Base-by-base conservation (phyloP, 1,284 basidiomycete species). In the Cerioporus squamosus region DNA sequence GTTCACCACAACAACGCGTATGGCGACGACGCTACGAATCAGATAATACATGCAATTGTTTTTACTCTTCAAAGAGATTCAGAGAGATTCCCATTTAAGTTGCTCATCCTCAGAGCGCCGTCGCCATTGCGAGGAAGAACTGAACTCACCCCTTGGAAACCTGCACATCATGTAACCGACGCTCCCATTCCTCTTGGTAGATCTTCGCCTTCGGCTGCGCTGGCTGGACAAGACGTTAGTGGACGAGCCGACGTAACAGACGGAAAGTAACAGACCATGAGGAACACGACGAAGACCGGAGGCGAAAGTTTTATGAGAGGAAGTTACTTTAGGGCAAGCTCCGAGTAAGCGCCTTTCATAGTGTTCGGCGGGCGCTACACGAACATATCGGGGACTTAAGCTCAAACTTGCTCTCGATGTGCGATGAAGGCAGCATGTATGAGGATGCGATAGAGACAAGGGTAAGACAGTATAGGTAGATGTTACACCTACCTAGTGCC, bases 21-120 rank as follows among this genome's bases (percentile, higher is more conserved):
- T 47, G 49, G 49, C 44, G 55, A 44, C 53, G 57, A 26, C 50
- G 59, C 26, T 57, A 55, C 58, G 44, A 39, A 43, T 91, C 90
- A 91, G 90, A 86, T 89, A 91, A 89, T 88, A 87, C 83, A 91
- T 91, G 87, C 85, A 88, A 36, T 40, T 70, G 71, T 74, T 75
- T 76, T 69, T 44, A 70, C 81, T 90, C 88, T 79, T 85, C 87
- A 86, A 75, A 59, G 68, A 70, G 65, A 65, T 75, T 93, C 91
- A 85, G 91, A 89, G 91, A 93, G 91, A 93, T 93, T 93, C 91
- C 91, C 91, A 93, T 79, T 86, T 67, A 73, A 55, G 51, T 81
- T 75, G 76, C 73, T 88, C 86, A 85, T 91, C 90, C 69, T 57
- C 62, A 44, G 43, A 52, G 58, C 62, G 44, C 43, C 60, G 53